phyloP scores from a whole-genome alignment of 176 grass and related monocot species.

The Thinopyrum elongatum region DNA sequence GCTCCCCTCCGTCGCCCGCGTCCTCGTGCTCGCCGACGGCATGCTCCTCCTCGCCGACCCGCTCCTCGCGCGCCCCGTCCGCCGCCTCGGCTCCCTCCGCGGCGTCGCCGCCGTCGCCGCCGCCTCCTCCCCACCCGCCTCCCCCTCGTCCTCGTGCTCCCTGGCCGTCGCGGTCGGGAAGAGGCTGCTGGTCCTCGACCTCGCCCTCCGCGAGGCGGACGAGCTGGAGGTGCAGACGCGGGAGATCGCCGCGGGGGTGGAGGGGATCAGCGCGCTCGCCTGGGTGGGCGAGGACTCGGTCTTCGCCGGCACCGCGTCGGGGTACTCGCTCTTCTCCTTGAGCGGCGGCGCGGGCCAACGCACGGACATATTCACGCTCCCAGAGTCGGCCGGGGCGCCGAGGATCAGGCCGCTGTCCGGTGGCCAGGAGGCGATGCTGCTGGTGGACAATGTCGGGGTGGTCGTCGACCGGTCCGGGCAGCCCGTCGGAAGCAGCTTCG shows the following conservation, averaged over 20 bases:
- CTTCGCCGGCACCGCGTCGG: slow-evolving; percentile 55
- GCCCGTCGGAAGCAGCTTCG: slow-evolving; percentile 70
- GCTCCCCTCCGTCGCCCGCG: slow-evolving; percentile 57
- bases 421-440: slow-evolving; percentile 61
- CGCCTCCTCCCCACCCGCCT: background rate
- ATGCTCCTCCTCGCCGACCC: slow-evolving; percentile 63
- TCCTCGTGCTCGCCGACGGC: slow-evolving; percentile 74
- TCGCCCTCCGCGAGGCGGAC: slow-evolving; percentile 48
- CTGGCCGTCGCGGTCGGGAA: slow-evolving; percentile 46
- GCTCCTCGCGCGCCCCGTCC: slow-evolving; percentile 56
- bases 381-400: slow-evolving; percentile 54
- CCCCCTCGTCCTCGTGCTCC: slow-evolving; percentile 27
- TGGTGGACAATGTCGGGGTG: slow-evolving; percentile 90
- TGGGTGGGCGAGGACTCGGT: slow-evolving; percentile 68
- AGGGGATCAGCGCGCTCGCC: slow-evolving; percentile 64
- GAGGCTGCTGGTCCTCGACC: slow-evolving; percentile 67
- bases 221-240: slow-evolving; percentile 62
- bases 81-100: slow-evolving; percentile 72
- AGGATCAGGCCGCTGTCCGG: slow-evolving; percentile 68
- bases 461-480: slow-evolving; percentile 54
- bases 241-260: slow-evolving; percentile 54
- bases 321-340: slow-evolving; percentile 65
- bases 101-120: slow-evolving; percentile 53
- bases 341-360: slow-evolving; percentile 18
- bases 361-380: slow-evolving; percentile 65